Conservation (phyloP, 2,329 filamentous ascomycete genomes). For the Microdochium nivale region DNA sequence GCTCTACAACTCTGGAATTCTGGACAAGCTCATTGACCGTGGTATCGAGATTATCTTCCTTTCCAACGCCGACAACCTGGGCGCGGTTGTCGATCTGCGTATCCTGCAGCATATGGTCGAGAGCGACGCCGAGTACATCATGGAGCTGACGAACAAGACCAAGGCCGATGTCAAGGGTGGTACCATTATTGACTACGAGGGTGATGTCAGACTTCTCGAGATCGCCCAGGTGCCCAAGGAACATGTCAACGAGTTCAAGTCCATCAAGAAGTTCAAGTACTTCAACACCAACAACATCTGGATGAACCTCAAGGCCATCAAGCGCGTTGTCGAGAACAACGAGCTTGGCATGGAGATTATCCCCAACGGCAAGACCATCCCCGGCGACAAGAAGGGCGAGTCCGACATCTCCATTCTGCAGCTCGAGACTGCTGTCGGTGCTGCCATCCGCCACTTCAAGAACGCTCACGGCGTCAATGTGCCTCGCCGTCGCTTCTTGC, state of each 20-base stretch:
- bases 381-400: slow-evolving; percentile 99
- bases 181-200: slow-evolving; percentile 99
- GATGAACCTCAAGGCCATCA: slow-evolving; percentile 96
- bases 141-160: slow-evolving; percentile 99
- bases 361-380: slow-evolving; percentile 97
- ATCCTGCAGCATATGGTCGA: slow-evolving; percentile 99
- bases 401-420: slow-evolving; percentile 96
- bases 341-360: slow-evolving; percentile 99
- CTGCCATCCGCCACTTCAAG: slow-evolving; percentile 96
- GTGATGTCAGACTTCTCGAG: slow-evolving; percentile 90
- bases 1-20: slow-evolving; percentile 96
- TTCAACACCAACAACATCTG: slow-evolving; percentile 99
- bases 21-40: slow-evolving; percentile 90
- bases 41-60: slow-evolving; percentile 98
- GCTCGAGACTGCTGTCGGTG: slow-evolving; percentile 96
- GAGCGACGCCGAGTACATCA: slow-evolving; percentile 95
- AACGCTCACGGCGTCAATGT: slow-evolving; percentile 99
- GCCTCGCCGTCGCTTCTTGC: slow-evolving; percentile 93
- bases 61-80: slow-evolving; percentile 98
- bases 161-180: slow-evolving; percentile 99
- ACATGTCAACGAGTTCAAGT: slow-evolving; percentile 99
- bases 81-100: slow-evolving; percentile 92
- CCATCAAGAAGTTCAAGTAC: slow-evolving; percentile 99
- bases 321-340: slow-evolving; percentile 97
- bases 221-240: slow-evolving; percentile 99